Percentiles rank a stretch among this genome's conserved stretches.
Evolutionary conservation across 805 yeast species (phyloP).

Genomic region (Candida nanaspora): DNA sequence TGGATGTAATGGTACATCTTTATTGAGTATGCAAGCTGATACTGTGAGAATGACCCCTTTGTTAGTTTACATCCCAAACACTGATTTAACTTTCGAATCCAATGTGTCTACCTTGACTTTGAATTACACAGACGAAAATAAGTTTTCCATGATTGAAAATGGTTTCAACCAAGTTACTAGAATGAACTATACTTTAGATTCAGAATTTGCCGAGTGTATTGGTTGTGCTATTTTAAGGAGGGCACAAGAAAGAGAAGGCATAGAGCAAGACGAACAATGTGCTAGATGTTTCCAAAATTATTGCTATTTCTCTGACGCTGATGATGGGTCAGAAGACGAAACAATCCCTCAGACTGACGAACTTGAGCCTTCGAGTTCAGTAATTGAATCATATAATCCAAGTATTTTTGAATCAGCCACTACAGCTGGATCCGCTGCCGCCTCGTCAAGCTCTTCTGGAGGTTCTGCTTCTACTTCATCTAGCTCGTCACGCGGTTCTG

Average conservation of each 20-base stretch:
- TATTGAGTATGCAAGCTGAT: constrained; percentile 31
- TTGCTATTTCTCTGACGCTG: constrained; percentile 35
- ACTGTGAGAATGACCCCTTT: constrained; percentile 50
- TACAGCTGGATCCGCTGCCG: background rate
- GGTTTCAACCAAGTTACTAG: constrained; percentile 65
- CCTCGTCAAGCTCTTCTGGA: background rate
- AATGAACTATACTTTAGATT: constrained; percentile 50
- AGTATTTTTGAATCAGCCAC: background rate
- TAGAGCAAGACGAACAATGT: constrained; percentile 56
- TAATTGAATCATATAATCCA: too few relatives aligned
- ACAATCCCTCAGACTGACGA: background rate
- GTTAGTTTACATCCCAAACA: constrained; percentile 67
- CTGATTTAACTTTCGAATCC: constrained; percentile 48
- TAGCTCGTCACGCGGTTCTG: background rate
- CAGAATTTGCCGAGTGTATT: constrained; percentile 64
- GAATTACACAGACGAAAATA: constrained; percentile 45
- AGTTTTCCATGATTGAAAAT: constrained; percentile 53
- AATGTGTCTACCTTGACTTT: constrained; percentile 58
- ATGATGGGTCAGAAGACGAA: background rate
- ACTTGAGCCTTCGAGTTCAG: too few relatives aligned
- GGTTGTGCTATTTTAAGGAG: constrained; percentile 79
- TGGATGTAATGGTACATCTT: constrained; percentile 63
- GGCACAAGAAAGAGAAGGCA: constrained; percentile 56
- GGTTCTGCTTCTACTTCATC: background rate
- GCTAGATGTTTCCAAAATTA: constrained; percentile 56